Evolutionary conservation across 345 rosid genomes (phyloP), one percentile per base, ranked within the genome.

Genomic region (Boechera retrofracta): DNA sequence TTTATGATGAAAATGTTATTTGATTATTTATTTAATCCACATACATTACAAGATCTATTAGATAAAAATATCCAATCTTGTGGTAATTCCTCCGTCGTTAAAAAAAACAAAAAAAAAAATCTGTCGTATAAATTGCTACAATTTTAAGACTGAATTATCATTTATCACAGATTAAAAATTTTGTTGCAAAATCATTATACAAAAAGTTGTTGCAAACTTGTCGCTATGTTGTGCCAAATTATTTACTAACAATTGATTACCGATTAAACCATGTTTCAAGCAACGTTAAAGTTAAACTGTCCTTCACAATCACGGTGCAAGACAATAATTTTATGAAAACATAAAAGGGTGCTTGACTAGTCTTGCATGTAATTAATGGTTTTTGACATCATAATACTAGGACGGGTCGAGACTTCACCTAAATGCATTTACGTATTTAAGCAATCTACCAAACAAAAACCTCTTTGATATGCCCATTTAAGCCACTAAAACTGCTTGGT

Each of bases 391-490:
- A 61, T 60, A 58, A 60, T 62, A 51, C 74, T 39, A 39, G 44
- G 52, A 69, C 32, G 39, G 49, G 57, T 69, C 11, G 24, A 44
- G 58, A 69, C 59, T 53, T 77, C 53, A 48, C 66, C 66, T 71
- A 77, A 47, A 28, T 47, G 59, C 58, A 62, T 68, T 69, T 12
- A 71, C 45, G 44, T 36, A 35, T 47, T 42, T 35, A 13, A 63
- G n/a, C 36, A 71, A 45, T 77, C 71, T 48, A 77, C 80, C 72
- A 77, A 71, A 71, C 42, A 48, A 67, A 74, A 45, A 51, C 66
- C 6, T 47, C 32, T 74, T 28, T 48, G 48, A 36, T 35, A 28
- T 10, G 24, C 32, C 9, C n/a, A 13, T 64, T 64, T 64, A 13
- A 21, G 31, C 35, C 60, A 57, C 58, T 45, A 44, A 33, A 42